Evolutionary conservation across 192 early-diverging fungal genomes (phyloP).

Genomic region (Linnemannia zychae): DNA sequence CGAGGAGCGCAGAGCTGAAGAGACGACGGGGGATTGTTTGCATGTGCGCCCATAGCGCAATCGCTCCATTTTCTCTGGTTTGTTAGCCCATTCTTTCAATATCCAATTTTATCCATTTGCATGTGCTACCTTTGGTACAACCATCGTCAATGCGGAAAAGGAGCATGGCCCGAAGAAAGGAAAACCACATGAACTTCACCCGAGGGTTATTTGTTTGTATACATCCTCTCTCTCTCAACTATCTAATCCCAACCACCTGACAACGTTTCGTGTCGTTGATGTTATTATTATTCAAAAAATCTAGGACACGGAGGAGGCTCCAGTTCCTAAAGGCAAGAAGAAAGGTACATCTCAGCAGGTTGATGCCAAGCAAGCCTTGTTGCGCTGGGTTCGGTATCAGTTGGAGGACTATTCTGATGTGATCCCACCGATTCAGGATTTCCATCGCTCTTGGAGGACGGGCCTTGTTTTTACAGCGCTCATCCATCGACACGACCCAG

Average conservation of each 20-base stretch:
- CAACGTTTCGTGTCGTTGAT: neutral
- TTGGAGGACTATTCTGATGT: constrained; percentile 64
- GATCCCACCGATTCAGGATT: constrained; percentile 66
- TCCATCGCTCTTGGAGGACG: constrained; percentile 66
- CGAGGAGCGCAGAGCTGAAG: neutral
- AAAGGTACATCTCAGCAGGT: constrained; percentile 40
- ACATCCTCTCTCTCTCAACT: neutral
- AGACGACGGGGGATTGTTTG: neutral
- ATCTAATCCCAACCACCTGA: neutral
- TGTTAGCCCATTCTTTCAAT: neutral
- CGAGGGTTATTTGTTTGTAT: neutral
- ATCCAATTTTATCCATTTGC: constrained; percentile 8
- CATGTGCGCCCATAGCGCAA: constrained; percentile 14
- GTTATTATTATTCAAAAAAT: neutral
- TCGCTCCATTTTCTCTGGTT: neutral
- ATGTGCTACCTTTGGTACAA: neutral
- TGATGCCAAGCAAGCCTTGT: constrained; percentile 63
- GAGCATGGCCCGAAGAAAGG: neutral
- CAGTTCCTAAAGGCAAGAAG: constrained; percentile 41
- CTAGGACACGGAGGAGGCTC: constrained; percentile 34
- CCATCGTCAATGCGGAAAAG: neutral
- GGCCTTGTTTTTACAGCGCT: constrained; percentile 65
- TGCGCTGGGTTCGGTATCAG: constrained; percentile 67
- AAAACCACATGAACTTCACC: neutral
- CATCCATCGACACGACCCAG: constrained; percentile 63